Conservation (phyloP, 2,329 filamentous ascomycete species). For the Annulohypoxylon truncatum region DNA sequence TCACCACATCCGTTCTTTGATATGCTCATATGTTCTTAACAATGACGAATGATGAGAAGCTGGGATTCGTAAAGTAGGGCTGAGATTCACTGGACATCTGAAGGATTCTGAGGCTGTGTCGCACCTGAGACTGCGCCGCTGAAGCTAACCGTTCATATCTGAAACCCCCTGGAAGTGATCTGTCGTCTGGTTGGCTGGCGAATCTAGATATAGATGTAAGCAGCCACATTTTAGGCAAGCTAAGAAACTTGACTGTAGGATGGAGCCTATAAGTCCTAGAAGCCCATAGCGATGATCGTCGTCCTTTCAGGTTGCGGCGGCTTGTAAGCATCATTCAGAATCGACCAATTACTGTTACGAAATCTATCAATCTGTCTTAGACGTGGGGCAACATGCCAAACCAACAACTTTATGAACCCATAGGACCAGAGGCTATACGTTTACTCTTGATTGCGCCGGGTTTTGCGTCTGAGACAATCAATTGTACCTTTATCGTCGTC, state of each 20-base stretch:
- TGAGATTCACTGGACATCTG: not conserved
- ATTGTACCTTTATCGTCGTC: slow-evolving; percentile 30
- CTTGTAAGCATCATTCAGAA: not conserved
- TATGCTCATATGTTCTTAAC: not conserved
- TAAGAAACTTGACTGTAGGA: not conserved
- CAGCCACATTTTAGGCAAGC: not conserved
- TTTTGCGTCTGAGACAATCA: slow-evolving; percentile 38
- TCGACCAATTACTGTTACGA: not conserved
- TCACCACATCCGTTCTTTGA: not conserved
- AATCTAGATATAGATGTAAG: not conserved
- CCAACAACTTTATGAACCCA: slow-evolving; percentile 15
- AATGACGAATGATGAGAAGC: not conserved
- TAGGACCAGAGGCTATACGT: slow-evolving; percentile 35
- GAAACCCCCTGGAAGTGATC: not conserved
- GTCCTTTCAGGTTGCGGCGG: not conserved
- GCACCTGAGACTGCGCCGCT: not conserved
- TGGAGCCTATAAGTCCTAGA: not conserved
- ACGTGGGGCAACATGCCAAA: not conserved
- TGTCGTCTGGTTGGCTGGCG: not conserved
- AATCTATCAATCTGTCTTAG: not conserved
- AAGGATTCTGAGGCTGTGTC: not conserved
- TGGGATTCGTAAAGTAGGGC: not conserved
- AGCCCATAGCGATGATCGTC: not conserved
- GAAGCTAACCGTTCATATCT: not conserved
- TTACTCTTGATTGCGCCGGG: slow-evolving; percentile 30